These are phyloP conservation scores for Myrica gale DNA, from an alignment of 306 rosid species.

Conservation along the genomic window DNA sequence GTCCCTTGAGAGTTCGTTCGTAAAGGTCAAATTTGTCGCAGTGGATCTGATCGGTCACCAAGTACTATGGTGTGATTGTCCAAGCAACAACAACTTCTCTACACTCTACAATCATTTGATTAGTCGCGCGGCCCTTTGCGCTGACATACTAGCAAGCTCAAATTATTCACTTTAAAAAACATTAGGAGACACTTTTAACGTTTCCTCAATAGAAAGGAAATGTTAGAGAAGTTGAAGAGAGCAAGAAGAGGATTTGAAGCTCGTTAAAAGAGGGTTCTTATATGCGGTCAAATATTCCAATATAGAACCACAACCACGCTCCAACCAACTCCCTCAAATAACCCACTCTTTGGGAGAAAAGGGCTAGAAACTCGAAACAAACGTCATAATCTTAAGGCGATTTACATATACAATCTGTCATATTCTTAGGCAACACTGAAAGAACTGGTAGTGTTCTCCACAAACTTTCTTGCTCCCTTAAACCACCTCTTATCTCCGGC, in stretches of 20 bases:
- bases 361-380: conserved; percentile 35
- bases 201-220: background rate
- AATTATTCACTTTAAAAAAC: too few relatives aligned
- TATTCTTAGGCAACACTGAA: conserved; percentile 81
- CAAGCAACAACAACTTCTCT: too few relatives aligned
- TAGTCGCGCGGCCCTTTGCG: too few relatives aligned
- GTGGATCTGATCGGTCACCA: too few relatives aligned
- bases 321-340: conserved; percentile 41
- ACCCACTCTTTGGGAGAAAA: conserved; percentile 26
- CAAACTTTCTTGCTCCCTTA: conserved; percentile 87
- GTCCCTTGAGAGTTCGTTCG: too few relatives aligned
- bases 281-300: conserved; percentile 10
- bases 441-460: conserved; percentile 69
- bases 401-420: conserved; percentile 41
- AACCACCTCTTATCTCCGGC: conserved; percentile 99
- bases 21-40: too few relatives aligned
- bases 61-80: too few relatives aligned
- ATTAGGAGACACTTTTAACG: too few relatives aligned
- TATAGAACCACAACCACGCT: conserved; percentile 38
- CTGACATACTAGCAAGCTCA: too few relatives aligned
- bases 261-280: conserved; percentile 24
- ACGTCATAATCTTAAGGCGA: conserved; percentile 34
- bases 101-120: too few relatives aligned
- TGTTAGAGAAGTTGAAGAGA: background rate
- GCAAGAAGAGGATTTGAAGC: conserved; percentile 1